Conservation (phyloP, 371 early-diverging fungal genomes). For the Rhizomucor miehei region DNA sequence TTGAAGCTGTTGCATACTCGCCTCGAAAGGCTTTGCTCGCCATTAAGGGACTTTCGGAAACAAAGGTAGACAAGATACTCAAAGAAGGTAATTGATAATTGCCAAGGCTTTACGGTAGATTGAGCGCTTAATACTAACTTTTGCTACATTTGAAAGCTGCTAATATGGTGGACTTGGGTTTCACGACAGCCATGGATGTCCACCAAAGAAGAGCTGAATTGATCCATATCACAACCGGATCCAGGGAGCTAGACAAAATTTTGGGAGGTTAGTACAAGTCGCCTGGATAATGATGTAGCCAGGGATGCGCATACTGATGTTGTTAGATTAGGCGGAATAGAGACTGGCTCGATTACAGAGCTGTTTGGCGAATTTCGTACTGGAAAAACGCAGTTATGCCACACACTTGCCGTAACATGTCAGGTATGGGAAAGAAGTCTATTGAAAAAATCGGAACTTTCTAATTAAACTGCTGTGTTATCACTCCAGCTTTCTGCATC, state of each 20-base stretch:
- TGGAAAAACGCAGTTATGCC: conserved; percentile 99
- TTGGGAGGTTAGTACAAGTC: conserved; percentile 66
- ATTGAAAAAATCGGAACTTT: too few species aligned
- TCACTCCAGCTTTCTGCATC: conserved; percentile 77
- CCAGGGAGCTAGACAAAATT: conserved; percentile 93
- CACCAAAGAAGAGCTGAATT: conserved; percentile 88
- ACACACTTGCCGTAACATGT: conserved; percentile 96
- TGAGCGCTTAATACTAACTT: too few species aligned
- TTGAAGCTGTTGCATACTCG: conserved; percentile 96
- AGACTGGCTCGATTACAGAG: conserved; percentile 99
- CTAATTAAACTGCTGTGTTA: too few species aligned
- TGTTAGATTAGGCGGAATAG: conserved; percentile 79
- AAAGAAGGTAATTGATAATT: conserved; percentile 94
- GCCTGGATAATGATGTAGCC: not conserved
- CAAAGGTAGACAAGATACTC: conserved; percentile 96
- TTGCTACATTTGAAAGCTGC: conserved; percentile 56
- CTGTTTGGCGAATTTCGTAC: conserved; percentile 99
- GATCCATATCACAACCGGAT: conserved; percentile 93
- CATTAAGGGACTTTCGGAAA: conserved; percentile 98
- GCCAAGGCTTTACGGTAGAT: too few species aligned
- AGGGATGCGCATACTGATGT: not conserved
- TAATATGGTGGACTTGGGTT: conserved; percentile 95
- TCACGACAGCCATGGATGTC: conserved; percentile 95
- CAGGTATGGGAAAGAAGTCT: conserved; percentile 58
- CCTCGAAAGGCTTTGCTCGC: conserved; percentile 89